phyloP scores from a whole-genome alignment of 805 yeast species.

The Wickerhamomyces kurtzmanii region DNA sequence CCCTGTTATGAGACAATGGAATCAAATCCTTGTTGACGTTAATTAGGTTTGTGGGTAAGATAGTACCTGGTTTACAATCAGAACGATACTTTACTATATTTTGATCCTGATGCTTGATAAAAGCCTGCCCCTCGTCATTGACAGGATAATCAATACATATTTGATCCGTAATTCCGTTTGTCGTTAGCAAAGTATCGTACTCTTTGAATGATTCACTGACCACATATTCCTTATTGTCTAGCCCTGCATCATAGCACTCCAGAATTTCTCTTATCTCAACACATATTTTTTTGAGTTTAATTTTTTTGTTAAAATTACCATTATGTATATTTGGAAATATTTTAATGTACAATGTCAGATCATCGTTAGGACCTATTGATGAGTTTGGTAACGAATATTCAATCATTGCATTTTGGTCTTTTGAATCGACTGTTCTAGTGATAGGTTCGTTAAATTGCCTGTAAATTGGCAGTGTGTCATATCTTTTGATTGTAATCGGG shows the following conservation, averaged over 20 bases:
- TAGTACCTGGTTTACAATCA: conserved; percentile 4
- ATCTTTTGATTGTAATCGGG: conserved; percentile 45
- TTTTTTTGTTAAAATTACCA: conserved; percentile 9
- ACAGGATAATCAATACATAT: too few species aligned
- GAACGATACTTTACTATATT: conserved; percentile 8
- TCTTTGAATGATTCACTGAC: too few species aligned
- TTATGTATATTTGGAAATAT: conserved; percentile 26
- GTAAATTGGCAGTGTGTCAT: conserved; percentile 46
- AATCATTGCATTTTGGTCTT: conserved; percentile 37
- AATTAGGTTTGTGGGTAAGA: neutral
- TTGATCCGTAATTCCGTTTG: too few species aligned
- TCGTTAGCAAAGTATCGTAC: too few species aligned
- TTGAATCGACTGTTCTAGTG: conserved; percentile 30
- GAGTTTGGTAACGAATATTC: conserved; percentile 38
- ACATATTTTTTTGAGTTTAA: conserved; percentile 33
- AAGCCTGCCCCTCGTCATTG: too few species aligned
- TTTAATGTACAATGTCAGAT: conserved; percentile 26
- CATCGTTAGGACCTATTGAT: conserved; percentile 52
- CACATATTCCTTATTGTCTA: too few species aligned
- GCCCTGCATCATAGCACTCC: too few species aligned
- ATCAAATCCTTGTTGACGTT: conserved; percentile 1
- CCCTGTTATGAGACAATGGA: conserved; percentile 16
- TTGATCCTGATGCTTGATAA: conserved; percentile 15
- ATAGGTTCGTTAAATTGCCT: conserved; percentile 46
- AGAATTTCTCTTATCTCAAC: conserved; percentile 43